Evolutionary conservation across 495 filamentous ascomycete species (phyloP), one percentile per base, ranked within the genome.

Genomic region (Annulohypoxylon bovei): DNA sequence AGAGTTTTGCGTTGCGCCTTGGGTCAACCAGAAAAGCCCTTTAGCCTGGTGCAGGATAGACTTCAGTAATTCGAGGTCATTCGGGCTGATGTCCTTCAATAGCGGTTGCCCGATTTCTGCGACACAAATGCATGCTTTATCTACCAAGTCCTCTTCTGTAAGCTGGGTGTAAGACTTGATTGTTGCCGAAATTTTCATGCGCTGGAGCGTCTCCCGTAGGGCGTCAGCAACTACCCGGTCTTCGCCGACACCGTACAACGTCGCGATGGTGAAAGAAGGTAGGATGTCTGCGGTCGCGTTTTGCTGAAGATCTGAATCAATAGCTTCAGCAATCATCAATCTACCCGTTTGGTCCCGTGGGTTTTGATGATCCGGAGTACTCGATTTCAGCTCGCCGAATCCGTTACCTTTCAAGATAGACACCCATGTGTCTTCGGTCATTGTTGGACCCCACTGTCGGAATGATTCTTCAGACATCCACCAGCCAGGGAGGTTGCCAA

Each of bases 401-500:
- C 46, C 46, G 14, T 16, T 50, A 1, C 25, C 25, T 3, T 50
- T 50, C 46, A 50, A 50, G 46, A 50, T 27, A 1, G 46, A 50
- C n/a, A 50, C 8, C 46, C 46, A 50, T 11, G 46, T 50, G 9
- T 50, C 46, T 50, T 50, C 46, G 5, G 46, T 28, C 46, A 50
- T 50, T 23, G 46, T 50, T 1, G 46, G 46, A 14, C 46, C 46
- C 46, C 46, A 50, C 6, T 50, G 46, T 27, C 46, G 23, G 46
- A 50, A 50, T n/a, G 46, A 16, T 28, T 50, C 46, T 28, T 50
- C 46, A 28, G 46, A 50, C 46, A 50, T 50, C 46, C 46, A 50
- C 46, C 46, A 50, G 14, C 46, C 46, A 16, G 46, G 46, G 7
- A 50, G 46, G n/a, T 50, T 50, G 11, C 46, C 46, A 16, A 50